Evolutionary conservation across 805 yeast species (phyloP), one percentile per base, ranked within the genome.

Genomic region (Debaryomyces tyrocola): DNA sequence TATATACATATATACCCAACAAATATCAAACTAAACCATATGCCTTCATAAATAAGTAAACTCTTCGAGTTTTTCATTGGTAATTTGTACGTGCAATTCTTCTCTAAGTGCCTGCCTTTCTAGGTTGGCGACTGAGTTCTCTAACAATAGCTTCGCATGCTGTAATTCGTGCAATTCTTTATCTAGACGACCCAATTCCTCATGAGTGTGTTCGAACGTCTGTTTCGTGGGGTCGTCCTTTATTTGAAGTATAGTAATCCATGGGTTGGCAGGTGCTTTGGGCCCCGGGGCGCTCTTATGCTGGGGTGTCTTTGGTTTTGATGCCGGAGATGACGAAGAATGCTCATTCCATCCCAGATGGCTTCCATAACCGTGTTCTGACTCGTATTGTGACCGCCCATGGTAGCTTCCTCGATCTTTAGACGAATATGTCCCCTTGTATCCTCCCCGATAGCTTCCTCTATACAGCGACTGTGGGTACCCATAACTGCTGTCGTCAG

Each of bases 11-110:
- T 29, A 12, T 33, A 20, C 20, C 15, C 12, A n/a, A 17, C 4
- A 5, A 37, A 24, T 24, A 24, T 24, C 27, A 24, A 24, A 7
- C 27, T 24, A 9, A 24, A 9, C 27, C 27, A 24, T 17, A 17
- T 4, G 18, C 18, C 18, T 17, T 40, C 52, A 74, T 43, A 71
- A 52, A 48, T 71, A 71, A 20, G 77, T 63, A 60, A 79, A 67
- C 47, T 77, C 78, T 50, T 78, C 83, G 37, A 79, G 62, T 53
- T 77, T 77, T 49, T 79, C 83, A 37, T 63, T 74, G 28, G 73
- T 62, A n/a, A 70, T 43, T 43, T 63, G 64, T 6, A 63, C 73
- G 47, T 67, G 64, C 33, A 70, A 50, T 15, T 57, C 67, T 44
- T 73, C 77, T 40, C 67, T 53, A 29, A 37, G 50, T 1, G 64